phyloP scores from a whole-genome alignment of 2,329 filamentous ascomycete genomes.

The Calonectria hawksworthii region DNA sequence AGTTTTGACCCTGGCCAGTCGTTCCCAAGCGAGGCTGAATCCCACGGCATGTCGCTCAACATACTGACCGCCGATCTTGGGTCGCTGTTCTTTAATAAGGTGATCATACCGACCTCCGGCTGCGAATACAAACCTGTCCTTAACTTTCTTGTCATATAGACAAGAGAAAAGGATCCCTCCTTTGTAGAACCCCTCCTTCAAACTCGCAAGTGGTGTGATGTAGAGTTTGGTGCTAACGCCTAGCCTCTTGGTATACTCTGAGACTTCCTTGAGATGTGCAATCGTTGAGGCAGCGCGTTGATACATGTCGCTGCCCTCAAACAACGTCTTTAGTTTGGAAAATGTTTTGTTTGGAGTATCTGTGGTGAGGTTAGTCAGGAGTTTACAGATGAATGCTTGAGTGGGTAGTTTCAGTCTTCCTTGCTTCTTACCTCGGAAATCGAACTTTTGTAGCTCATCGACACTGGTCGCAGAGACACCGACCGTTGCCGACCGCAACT shows the following conservation, averaged over 20 bases:
- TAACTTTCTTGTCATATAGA: constrained; percentile 85
- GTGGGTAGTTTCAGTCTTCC: background rate
- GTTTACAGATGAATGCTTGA: background rate
- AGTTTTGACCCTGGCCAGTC: constrained; percentile 76
- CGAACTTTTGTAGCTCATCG: constrained; percentile 90
- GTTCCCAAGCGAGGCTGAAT: constrained; percentile 91
- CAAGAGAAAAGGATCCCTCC: constrained; percentile 92
- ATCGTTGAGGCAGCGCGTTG: constrained; percentile 83
- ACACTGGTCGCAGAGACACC: constrained; percentile 90
- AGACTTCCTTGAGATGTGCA: constrained; percentile 83
- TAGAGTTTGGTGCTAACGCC: constrained; percentile 84
- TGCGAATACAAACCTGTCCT: constrained; percentile 82
- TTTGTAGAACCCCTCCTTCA: constrained; percentile 92
- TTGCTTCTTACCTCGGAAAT: constrained; percentile 78
- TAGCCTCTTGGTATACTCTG: constrained; percentile 82
- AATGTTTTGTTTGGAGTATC: constrained; percentile 71
- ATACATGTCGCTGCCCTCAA: constrained; percentile 75
- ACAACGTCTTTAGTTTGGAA: constrained; percentile 69
- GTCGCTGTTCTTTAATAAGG: constrained; percentile 86
- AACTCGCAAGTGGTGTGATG: constrained; percentile 85
- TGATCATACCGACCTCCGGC: constrained; percentile 95
- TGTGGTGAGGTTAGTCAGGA: constrained; percentile 43
- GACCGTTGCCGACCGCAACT: constrained; percentile 84
- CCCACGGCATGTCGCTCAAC: constrained; percentile 87
- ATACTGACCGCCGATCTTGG: constrained; percentile 73